phyloP scores from a whole-genome alignment of 2,329 filamentous ascomycete genomes.

The Trichoderma endophyticum region DNA sequence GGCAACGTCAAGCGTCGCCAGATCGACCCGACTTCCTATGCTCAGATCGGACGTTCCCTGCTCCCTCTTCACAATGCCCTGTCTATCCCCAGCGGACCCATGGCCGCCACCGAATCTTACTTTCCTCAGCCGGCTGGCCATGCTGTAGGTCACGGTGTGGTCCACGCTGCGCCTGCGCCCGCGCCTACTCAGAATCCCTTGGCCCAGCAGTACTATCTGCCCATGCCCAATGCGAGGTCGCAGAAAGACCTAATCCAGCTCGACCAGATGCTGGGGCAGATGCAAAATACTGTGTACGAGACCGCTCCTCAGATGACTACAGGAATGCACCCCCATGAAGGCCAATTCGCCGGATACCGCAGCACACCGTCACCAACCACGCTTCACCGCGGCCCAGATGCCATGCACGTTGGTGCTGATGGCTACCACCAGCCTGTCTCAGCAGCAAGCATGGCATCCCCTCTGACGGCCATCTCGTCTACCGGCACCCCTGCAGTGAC shows the following conservation, averaged over 20 bases:
- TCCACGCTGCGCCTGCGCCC: constrained; percentile 37
- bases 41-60: constrained; percentile 84
- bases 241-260: constrained; percentile 93
- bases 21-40: constrained; percentile 85
- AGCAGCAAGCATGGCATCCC: constrained; percentile 59
- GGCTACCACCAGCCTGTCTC: constrained; percentile 40
- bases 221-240: constrained; percentile 82
- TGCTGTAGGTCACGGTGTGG: constrained; percentile 45
- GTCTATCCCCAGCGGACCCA: constrained; percentile 54
- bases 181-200: constrained; percentile 56
- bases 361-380: constrained; percentile 53
- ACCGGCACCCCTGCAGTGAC: constrained; percentile 74
- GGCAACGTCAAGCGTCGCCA: constrained; percentile 87
- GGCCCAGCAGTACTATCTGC: constrained; percentile 77
- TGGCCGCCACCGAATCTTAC: constrained; percentile 45
- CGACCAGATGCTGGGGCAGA: constrained; percentile 91
- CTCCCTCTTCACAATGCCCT: constrained; percentile 74
- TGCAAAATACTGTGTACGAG: constrained; percentile 95
- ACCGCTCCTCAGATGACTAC: constrained; percentile 79
- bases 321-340: constrained; percentile 72
- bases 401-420: constrained; percentile 35
- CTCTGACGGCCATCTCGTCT: constrained; percentile 56
- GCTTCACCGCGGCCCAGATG: constrained; percentile 36
- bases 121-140: constrained; percentile 43
- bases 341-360: constrained; percentile 56